Base-by-base conservation (phyloP, 139 green algal species). In the Tetradesmus lagerheimii region DNA sequence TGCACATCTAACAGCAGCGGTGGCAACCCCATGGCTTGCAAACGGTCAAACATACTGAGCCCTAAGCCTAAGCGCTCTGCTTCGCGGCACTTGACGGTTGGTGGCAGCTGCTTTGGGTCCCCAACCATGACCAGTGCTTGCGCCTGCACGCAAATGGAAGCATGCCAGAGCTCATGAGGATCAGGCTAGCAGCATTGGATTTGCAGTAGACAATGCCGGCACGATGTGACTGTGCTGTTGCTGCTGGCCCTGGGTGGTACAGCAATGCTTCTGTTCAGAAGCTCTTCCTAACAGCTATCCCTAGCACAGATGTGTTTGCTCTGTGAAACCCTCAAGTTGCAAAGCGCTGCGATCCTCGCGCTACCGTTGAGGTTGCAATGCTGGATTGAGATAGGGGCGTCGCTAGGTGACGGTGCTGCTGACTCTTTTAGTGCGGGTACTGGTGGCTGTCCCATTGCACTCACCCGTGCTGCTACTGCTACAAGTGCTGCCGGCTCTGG, bases 71-170 rank as follows among this genome's bases (percentile, higher is more conserved):
- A 89, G 27, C 34, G 50, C 57, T 90, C 86, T 14, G 96, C 97
- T 31, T 92, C 75, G 1, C 79, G 75, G 25, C 93, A 97, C 12
- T 93, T 89, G 4, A 99, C 95, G 11, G 97, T 99, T 2, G 97
- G 97, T 0, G 97, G 96, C 78, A 99, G 94, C 94, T 99, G 97
- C 83, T 93, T 88, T 1, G 95, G 96, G 91, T 99, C 98, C 18
- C 98, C 98, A 14, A 98, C 97, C 89, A 99, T 91, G 2, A 99
- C 92, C 0, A 97, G 91, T 14, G 92, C 94, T 90, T 98, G 64
- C 8, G 89, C 62, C 83, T 87, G 82, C 11, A 20, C 20, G n/a
- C n/a, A n/a, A n/a, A n/a, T n/a, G n/a, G n/a, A n/a, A n/a, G n/a
- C n/a, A n/a, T n/a, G n/a, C n/a, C n/a, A n/a, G n/a, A n/a, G n/a